Base-by-base conservation (phyloP, 2,329 filamentous ascomycete species). In the Colletotrichum lupini region DNA sequence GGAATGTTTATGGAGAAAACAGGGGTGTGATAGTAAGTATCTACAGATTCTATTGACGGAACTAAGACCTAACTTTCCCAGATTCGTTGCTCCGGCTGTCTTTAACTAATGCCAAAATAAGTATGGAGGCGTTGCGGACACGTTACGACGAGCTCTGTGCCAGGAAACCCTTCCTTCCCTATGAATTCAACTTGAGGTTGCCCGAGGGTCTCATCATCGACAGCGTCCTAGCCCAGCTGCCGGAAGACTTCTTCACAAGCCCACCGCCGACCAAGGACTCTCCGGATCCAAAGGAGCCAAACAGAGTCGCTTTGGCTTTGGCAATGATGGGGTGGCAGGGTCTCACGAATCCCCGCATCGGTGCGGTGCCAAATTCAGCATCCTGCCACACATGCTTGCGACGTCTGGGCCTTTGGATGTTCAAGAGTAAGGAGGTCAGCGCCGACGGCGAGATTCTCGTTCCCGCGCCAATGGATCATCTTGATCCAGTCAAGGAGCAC, bases 401-500 rank as follows among this genome's bases (percentile, higher is more conserved):
- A 72, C 91, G 95, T 1, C 87, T 98, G 0, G 97, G 97, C 0
- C 87, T 99, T 2, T 99, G 97, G 97, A 93, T 99, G 86, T 98
- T 97, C 81, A 93, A 92, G 78, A 92, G 92, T 81, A 95, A 92
- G 81, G 89, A 90, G 77, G 88, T 93, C 35, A 88, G 90, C 71
- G 84, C 85, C 1, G 82, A 84, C 19, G 87, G 87, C 0, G 82
- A 87, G 46, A 83, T 91, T 11, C 81, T 92, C 12, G 86, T 89
- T 5, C 87, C 89, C 1, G 89, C 91, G 3, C 88, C 89, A 1
- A 92, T 93, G 87, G 88, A 90, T 76, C 86, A 89, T 68, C 86
- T 97, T 1, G 92, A 96, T 78, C 90, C 91, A 5, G 83, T 92
- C 2, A 87, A 88, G 5, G 93, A 95, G 80, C 94, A 97, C 81